These are phyloP conservation scores for Hygrophila difformis DNA, from an alignment of 257 asterid genomes.

Conservation along the genomic window DNA sequence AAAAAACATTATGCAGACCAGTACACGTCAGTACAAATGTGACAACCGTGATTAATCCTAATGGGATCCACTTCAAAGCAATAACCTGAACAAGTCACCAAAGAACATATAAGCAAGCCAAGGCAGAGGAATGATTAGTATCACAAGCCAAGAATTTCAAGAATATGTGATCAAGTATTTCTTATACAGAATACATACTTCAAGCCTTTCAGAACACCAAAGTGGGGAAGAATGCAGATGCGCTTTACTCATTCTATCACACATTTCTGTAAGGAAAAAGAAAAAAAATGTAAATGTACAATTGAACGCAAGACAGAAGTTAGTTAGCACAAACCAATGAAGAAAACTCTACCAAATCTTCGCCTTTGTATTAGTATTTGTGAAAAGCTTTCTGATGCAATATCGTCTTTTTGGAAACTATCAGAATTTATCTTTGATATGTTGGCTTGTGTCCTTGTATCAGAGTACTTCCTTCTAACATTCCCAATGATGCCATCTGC, in stretches of 20 bases:
- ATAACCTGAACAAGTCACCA: no score
- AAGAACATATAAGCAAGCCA: not conserved
- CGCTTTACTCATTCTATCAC: constrained; percentile 28
- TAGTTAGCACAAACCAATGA: not conserved
- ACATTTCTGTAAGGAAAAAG: constrained; percentile 23
- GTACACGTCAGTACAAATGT: constrained; percentile 34
- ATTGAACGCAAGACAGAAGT: not conserved
- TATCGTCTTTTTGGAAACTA: constrained; percentile 20
- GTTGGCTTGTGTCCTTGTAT: constrained; percentile 54
- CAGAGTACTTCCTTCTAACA: constrained; percentile 41
- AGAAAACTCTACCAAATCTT: constrained; percentile 30
- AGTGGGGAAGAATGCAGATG: constrained; percentile 31
- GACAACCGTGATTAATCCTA: constrained; percentile 28
- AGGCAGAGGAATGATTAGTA: not conserved
- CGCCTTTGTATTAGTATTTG: constrained; percentile 36
- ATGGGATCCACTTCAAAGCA: constrained; percentile 58
- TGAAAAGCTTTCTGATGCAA: constrained; percentile 29
- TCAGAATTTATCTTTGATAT: constrained; percentile 30
- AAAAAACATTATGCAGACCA: no score
- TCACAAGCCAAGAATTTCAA: not conserved
- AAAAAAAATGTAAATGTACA: not conserved
- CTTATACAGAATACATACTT: constrained; percentile 21
- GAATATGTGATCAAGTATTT: not conserved
- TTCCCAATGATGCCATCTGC: constrained; percentile 42
- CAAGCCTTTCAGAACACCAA: constrained; percentile 51